Evolutionary conservation across 75 land plant genomes (phyloP), one percentile per base, ranked within the genome.

Genomic region (Cupressus sempervirens): DNA sequence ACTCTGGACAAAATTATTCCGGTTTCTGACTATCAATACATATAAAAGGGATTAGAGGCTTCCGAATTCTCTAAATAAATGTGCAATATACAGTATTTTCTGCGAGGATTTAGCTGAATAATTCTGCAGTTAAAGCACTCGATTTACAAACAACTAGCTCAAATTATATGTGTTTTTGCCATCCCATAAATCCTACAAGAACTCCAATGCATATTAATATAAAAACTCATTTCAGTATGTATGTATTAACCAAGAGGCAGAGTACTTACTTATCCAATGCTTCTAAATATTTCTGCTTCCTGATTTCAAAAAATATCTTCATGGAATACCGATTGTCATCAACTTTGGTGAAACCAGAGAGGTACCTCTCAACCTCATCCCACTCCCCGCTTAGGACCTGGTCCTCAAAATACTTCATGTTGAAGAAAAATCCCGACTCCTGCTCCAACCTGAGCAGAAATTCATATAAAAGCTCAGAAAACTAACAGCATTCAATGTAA

Each of bases 241-340:
- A 23, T 62, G 26, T 23, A 76, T 38, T 65, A 46, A 10, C 52
- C 16, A 67, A 40, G 46, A 36, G 45, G 65, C 26, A 86, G 46
- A 84, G 34, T 43, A 36, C 88, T 68, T 87, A 89, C 90, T 82
- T 89, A 86, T 89, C 90, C 75, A 89, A 68, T 11, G 90, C 90
- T 52, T 89, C 90, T 12, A 89, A 83, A 62, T 89, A 89, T 58
- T 89, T 89, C 74, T 87, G 90, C 74, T 89, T 89, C 79, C 90
- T 84, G 74, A 89, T 89, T 58, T 89, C 90, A 50, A 89, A 89
- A 75, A 89, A 89, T 56, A 89, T 89, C 89, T 89, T 89, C 89
- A 89, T 89, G 4, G 90, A 89, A 70, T 87, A 89, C 12, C 90
- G 80, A 76, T 89, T 89, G 53, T 89, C 90, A 65, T 89, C 90